phyloP scores from a whole-genome alignment of 1,139 yeast genomes.

The Yamadazyma triangularis region DNA sequence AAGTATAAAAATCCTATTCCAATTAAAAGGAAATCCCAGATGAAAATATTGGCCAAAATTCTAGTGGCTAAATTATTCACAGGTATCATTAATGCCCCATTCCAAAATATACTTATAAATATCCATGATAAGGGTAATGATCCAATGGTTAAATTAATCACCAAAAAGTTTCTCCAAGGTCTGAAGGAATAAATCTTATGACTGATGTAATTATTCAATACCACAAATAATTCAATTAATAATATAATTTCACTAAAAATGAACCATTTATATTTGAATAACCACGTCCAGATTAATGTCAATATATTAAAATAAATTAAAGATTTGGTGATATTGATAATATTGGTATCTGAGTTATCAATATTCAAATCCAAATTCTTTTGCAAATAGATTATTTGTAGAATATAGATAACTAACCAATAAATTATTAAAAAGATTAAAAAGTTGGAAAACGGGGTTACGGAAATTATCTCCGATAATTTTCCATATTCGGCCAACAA shows the following conservation, averaged over 20 bases:
- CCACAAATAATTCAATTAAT: constrained; percentile 49
- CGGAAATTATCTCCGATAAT: constrained; percentile 35
- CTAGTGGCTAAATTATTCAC: constrained; percentile 60
- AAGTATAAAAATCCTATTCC: constrained; percentile 55
- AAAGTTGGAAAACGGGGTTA: constrained; percentile 70
- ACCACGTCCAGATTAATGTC: constrained; percentile 56
- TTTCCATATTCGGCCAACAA: constrained; percentile 48
- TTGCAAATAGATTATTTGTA: constrained; percentile 39
- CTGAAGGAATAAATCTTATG: constrained; percentile 58
- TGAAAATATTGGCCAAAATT: constrained; percentile 62
- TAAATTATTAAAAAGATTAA: constrained; percentile 47
- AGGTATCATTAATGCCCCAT: constrained; percentile 66
- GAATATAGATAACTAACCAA: constrained; percentile 52
- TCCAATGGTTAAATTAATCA: constrained; percentile 34
- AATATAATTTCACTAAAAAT: constrained; percentile 55
- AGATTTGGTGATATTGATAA: constrained; percentile 28
- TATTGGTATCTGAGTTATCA: constrained; percentile 10
- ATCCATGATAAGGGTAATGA: constrained; percentile 77
- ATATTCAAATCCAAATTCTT: constrained; percentile 39
- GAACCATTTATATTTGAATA: constrained; percentile 54
- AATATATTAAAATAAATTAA: constrained; percentile 58
- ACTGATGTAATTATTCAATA: constrained; percentile 50
- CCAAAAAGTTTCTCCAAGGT: constrained; percentile 29
- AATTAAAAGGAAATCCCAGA: constrained; percentile 73
- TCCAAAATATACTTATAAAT: constrained; percentile 72